Evolutionary conservation across 108 stramenopile species (phyloP).

Genomic region (Aureococcus anophagefferens): DNA sequence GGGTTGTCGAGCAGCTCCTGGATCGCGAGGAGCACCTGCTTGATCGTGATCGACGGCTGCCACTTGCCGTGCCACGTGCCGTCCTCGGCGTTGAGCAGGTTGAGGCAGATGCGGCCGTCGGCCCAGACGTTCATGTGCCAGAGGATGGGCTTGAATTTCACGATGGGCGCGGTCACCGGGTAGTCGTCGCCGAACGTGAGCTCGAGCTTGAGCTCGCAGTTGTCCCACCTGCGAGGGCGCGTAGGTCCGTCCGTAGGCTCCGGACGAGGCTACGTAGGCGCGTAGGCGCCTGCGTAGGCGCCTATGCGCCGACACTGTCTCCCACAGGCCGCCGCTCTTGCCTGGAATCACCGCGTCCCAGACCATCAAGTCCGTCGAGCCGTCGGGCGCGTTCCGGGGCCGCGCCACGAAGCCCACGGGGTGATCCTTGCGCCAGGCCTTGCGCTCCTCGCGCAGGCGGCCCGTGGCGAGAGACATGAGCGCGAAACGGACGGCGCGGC

Average conservation of each 20-base stretch:
- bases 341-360: constrained; percentile 50
- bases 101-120: constrained; percentile 44
- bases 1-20: constrained; percentile 54
- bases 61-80: constrained; percentile 22
- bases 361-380: constrained; percentile 46
- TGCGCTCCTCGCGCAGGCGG: constrained; percentile 45
- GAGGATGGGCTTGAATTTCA: too few relatives aligned
- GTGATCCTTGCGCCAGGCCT: constrained; percentile 51
- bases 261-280: too few relatives aligned
- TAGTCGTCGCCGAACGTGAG: too few relatives aligned
- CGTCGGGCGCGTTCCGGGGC: constrained; percentile 34
- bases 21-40: constrained; percentile 48
- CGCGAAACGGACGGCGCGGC: too few relatives aligned
- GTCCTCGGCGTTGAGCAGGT: constrained; percentile 49
- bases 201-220: too few relatives aligned
- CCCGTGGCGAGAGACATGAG: too few relatives aligned
- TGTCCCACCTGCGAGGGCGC: too few relatives aligned
- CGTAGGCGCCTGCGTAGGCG: too few relatives aligned
- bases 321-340: constrained; percentile 19
- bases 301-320: too few relatives aligned
- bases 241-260: too few relatives aligned
- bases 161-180: too few relatives aligned
- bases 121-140: constrained; percentile 6
- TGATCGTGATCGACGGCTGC: constrained; percentile 50
- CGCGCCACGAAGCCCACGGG: constrained; percentile 47